Evolutionary conservation across 2,329 filamentous ascomycete species (phyloP), one percentile per base, ranked within the genome.

Genomic region (Shiraia bambusicola): DNA sequence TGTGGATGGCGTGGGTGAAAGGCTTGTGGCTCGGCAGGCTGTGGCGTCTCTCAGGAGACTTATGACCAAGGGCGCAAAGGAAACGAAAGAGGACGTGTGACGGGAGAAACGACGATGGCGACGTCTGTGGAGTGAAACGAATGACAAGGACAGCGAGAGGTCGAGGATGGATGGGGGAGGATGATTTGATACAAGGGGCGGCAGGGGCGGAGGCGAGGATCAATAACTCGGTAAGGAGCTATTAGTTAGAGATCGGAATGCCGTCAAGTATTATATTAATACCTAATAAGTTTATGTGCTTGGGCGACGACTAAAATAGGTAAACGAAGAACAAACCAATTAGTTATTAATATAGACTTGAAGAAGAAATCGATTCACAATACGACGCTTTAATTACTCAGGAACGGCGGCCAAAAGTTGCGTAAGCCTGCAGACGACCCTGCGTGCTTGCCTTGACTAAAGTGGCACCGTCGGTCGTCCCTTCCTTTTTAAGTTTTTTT

Each of bases 141-240:
- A 50, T 56, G 63, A 61, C 59, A 51, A 40, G 60, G 42, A 59
- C 49, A 56, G 49, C 38, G 50, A 57, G 38, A 56, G 54, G 50
- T 38, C 49, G 52, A 50, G 52, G 50, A 41, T 40, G 52, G 49
- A 47, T 49, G 50, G 42, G 52, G 50, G 46, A 50, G 55, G 54
- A 53, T 44, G 45, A 45, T 42, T 45, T 42, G 45, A 48, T 43
- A 48, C 49, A 26, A 34, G 40, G 35, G 40, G 47, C 39, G 47
- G 45, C 49, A 58, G 52, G 52, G 57, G 49, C 50, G 28, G 45
- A 58, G 44, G 47, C 37, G 52, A 49, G 51, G 50, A 55, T 51
- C 48, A 37, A 4, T 22, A 35, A 31, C 51, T 38, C 37, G 50
- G 49, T 40, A 44, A 47, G 34, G 35, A 40, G 39, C 37, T 45